Evolutionary conservation across 164 flowering plant genomes (phyloP).

Genomic region (Chimonanthus praecox): DNA sequence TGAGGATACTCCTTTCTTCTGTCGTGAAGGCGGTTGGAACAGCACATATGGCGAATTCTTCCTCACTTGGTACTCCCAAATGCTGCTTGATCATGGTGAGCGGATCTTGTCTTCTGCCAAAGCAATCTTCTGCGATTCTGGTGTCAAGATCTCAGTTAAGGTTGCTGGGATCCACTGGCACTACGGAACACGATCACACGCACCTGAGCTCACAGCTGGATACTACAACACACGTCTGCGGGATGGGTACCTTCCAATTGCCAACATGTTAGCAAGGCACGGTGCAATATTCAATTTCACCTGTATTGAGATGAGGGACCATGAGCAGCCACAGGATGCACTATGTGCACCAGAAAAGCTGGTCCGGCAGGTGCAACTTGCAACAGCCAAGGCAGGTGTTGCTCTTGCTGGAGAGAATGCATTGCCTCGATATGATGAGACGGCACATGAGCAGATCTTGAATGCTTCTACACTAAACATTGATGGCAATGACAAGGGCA

Average conservation of each 20-base stretch:
- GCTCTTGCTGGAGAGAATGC: slow-evolving; percentile 96
- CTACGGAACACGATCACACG: slow-evolving; percentile 83
- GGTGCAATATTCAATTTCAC: slow-evolving; percentile 90
- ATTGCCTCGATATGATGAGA: slow-evolving; percentile 71
- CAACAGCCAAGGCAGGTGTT: slow-evolving; percentile 53
- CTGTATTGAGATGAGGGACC: slow-evolving; percentile 92
- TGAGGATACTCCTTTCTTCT: slow-evolving; percentile 79
- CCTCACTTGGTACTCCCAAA: slow-evolving; percentile 85
- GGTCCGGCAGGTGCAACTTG: slow-evolving; percentile 73
- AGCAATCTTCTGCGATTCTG: slow-evolving; percentile 37
- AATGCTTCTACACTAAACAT: slow-evolving; percentile 36
- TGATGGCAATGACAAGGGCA: slow-evolving; percentile 21
- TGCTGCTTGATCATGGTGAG: slow-evolving; percentile 88
- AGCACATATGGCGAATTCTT: slow-evolving; percentile 77
- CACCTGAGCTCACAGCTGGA: slow-evolving; percentile 98
- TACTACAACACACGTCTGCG: slow-evolving; percentile 82
- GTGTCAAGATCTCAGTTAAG: slow-evolving; percentile 75
- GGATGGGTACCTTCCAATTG: slow-evolving; percentile 88
- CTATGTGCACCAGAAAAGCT: slow-evolving; percentile 80
- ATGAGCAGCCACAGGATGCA: slow-evolving; percentile 93
- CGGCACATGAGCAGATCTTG: slow-evolving; percentile 73
- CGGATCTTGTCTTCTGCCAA: slow-evolving; percentile 55
- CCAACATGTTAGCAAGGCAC: slow-evolving; percentile 77
- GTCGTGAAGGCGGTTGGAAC: slow-evolving; percentile 73
- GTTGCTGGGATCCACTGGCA: slow-evolving; percentile 98